Base-by-base conservation (phyloP, 768 basidiomycete species). In the Lactifluus piperatus region DNA sequence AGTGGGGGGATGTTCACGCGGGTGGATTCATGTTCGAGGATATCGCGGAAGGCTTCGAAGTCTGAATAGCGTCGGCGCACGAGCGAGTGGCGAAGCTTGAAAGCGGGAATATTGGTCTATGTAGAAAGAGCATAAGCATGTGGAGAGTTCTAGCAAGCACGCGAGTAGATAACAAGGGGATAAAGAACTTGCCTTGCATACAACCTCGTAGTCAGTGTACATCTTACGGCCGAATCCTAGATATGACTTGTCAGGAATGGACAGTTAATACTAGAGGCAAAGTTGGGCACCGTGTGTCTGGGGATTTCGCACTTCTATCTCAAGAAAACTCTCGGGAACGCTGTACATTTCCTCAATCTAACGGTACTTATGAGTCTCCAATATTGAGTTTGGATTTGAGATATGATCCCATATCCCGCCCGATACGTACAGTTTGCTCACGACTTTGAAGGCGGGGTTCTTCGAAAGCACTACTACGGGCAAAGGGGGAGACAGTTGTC, bases 181-280 rank as follows among this genome's bases (percentile, higher is more conserved):
- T 18, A 8, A 32, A 30, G 34, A 62, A 68, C 79, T 62, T 58
- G 90, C 94, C 83, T 94, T 94, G 81, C 93, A 97, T 46, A 97
- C 87, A 58, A 99, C 86, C 75, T 99, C 97, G 69, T 98, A 98
- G 78, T 98, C 95, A 43, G 97, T 99, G 74, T 91, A 99, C 94
- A 95, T 95, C 80, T 97, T 97, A 67, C 97, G 79, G 29, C 97
- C 95, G 68, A 94, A 93, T 30, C 94, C 94, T 93, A 69, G 1
- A 51, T 26, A 37, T 30, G 34, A 30, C 29, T 37, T 44, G 30
- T 30, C 27, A 2, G 29, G 29, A 14, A 5, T 3, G 43, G 20
- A 0, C 4, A 16, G 51, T 41, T 14, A 8, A 46, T 30, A 37
- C 16, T 5, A 49, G 29, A 45, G 44, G 16, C 37, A 6, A 27